phyloP scores from a whole-genome alignment of 177 flowering plant species.

The Telopea speciosissima region DNA sequence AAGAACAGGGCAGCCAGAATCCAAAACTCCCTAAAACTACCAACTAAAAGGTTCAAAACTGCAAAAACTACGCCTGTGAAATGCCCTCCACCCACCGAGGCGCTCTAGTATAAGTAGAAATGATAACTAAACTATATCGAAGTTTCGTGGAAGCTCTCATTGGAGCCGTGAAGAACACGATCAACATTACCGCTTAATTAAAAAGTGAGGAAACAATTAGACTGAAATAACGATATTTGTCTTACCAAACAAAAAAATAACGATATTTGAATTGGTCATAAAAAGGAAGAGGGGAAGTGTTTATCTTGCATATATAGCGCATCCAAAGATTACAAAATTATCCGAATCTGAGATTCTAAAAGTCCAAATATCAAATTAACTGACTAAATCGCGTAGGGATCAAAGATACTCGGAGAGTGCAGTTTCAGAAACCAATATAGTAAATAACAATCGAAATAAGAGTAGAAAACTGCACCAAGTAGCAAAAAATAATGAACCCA shows the following conservation, averaged over 20 bases:
- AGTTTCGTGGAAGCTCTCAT: conserved; percentile 23
- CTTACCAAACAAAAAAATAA: too few relatives aligned
- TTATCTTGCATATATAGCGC: not conserved
- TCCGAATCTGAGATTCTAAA: not conserved
- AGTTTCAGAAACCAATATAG: not conserved
- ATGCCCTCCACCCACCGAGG: not conserved
- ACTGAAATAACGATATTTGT: not conserved
- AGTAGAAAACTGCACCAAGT: not conserved
- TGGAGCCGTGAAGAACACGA: conserved; percentile 9
- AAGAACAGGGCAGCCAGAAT: not conserved
- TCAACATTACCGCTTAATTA: not conserved
- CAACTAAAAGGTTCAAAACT: conserved; percentile 4
- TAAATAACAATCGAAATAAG: too few relatives aligned
- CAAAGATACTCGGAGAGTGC: not conserved
- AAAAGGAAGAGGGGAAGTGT: too few relatives aligned
- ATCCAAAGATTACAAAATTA: not conserved
- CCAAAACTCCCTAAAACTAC: conserved; percentile 2
- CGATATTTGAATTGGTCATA: not conserved
- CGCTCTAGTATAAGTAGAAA: not conserved
- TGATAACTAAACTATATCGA: conserved; percentile 4
- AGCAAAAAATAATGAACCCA: too few relatives aligned
- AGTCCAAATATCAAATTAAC: not conserved
- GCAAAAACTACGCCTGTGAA: too few relatives aligned
- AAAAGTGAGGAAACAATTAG: not conserved
- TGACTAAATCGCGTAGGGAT: not conserved